Conservation (phyloP, 106 monocot genomes). For the Amphibolis antarctica region DNA sequence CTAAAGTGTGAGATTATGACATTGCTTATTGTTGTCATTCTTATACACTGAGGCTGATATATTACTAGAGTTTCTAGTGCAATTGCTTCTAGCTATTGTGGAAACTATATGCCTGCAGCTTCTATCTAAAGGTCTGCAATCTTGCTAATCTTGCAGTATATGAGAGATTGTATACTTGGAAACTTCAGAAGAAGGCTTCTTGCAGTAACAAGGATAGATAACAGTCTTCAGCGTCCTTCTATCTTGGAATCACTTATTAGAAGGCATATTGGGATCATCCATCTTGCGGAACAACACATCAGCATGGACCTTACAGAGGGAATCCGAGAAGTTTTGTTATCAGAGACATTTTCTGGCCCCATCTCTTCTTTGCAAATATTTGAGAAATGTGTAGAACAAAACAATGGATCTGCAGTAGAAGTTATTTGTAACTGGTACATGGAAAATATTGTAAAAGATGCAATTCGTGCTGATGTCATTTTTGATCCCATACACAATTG, state of each 20-base stretch:
- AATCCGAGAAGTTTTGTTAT: conserved; percentile 63
- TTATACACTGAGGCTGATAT: not conserved
- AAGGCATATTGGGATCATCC: conserved; percentile 77
- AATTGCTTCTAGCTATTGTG: not conserved
- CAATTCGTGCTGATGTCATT: conserved; percentile 33
- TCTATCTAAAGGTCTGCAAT: conserved; percentile 1
- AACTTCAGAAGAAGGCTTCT: conserved; percentile 83
- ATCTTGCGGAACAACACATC: conserved; percentile 83
- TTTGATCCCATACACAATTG: conserved; percentile 47
- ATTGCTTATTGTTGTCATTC: not conserved
- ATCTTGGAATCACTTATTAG: conserved; percentile 56
- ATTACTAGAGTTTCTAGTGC: not conserved
- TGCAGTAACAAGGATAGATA: conserved; percentile 58
- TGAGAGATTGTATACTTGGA: conserved; percentile 88
- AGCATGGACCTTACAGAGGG: conserved; percentile 97
- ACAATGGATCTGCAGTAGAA: conserved; percentile 58
- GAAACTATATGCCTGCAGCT: not conserved
- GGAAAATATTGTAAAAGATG: conserved; percentile 81
- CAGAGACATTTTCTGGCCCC: conserved; percentile 59
- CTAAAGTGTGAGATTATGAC: no score
- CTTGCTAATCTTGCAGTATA: conserved; percentile 47
- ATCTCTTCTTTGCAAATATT: conserved; percentile 45
- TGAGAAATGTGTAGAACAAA: conserved; percentile 29
- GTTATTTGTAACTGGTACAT: conserved; percentile 71
- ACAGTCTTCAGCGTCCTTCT: conserved; percentile 73